Evolutionary conservation across 1,284 basidiomycete genomes (phyloP), one percentile per base, ranked within the genome.

Genomic region (Austroboletus novae-zelandiae): DNA sequence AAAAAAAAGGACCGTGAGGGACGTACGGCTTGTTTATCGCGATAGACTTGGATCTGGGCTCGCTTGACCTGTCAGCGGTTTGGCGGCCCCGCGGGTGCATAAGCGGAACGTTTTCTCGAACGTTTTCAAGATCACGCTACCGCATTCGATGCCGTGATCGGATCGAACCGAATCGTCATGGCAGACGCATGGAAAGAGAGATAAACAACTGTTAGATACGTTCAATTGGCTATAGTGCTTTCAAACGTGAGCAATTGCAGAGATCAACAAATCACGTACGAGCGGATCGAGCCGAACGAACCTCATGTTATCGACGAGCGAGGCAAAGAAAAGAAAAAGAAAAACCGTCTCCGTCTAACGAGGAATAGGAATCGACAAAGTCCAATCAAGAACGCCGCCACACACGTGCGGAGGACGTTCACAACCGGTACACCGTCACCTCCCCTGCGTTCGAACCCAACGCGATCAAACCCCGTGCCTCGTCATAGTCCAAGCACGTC

Each of bases 401-500:
- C 45, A 23, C 9, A 14, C 13, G 27, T 8, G 14, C 31, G 14
- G 20, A 15, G 6, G 30, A 25, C 11, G 20, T 39, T 68, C 54
- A 77, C 25, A 78, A 40, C 37, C 74, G 68, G 45, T 81, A 55
- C 27, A 83, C 59, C 10, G 68, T 67, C 9, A 83, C 70, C 40
- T 58, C 55, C 20, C 81, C 81, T 53, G 69, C 72, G 51, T 70
- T 74, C 43, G 76, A 74, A 9, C 77, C 81, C 17, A 84, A 51
- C 5, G 69, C 80, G 43, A 83, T 67, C 49, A 77, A 68, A 4
- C 81, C 81, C 35, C 65, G 57, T 41, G 71, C 71, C 59, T 83
- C 81, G 50, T 80, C 77, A 59, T 84, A 83, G 61, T 81, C 81
- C 50, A 84, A 57, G 37, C 76, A 71, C 9, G 75, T 74, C 81